Evolutionary conservation across 352 stramenopile species (phyloP).

Genomic region (Pythium phragmiticola): DNA sequence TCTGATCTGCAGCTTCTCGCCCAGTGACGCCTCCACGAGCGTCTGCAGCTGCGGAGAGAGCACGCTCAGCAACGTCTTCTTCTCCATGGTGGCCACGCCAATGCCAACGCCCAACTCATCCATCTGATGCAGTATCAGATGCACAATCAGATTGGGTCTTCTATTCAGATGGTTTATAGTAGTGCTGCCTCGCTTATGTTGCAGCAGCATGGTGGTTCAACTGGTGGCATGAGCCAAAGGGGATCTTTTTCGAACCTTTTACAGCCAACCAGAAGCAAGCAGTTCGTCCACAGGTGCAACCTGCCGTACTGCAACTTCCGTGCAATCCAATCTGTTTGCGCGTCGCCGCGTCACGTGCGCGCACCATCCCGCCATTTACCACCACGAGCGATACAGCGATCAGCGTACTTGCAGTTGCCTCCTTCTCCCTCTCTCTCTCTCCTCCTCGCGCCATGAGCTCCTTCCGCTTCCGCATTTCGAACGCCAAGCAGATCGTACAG

Average conservation of each 20-base stretch:
- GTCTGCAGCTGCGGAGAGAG: slow-evolving; percentile 65
- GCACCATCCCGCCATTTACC: slow-evolving; percentile 4
- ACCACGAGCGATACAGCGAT: background rate
- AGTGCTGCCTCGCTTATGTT: slow-evolving; percentile 15
- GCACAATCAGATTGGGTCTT: slow-evolving; percentile 4
- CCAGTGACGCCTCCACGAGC: slow-evolving; percentile 63
- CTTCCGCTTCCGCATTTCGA: slow-evolving; percentile 65
- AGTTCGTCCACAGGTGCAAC: slow-evolving; percentile 14
- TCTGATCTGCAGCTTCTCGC: slow-evolving; percentile 31
- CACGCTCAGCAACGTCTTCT: slow-evolving; percentile 44
- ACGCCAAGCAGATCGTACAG: slow-evolving; percentile 72
- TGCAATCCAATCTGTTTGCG: slow-evolving; percentile 4
- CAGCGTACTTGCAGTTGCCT: background rate
- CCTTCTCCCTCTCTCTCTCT: background rate
- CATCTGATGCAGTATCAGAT: slow-evolving; percentile 2
- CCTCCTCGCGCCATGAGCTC: slow-evolving; percentile 47
- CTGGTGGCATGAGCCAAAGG: slow-evolving; percentile 23
- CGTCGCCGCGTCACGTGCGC: background rate
- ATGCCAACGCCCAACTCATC: background rate
- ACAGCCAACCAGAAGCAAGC: slow-evolving; percentile 16
- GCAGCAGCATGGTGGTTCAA: slow-evolving; percentile 18
- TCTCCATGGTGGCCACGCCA: background rate
- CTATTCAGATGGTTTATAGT: slow-evolving; percentile 4
- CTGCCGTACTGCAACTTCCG: background rate
- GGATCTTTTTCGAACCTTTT: slow-evolving; percentile 23